Base-by-base conservation (phyloP, 2,329 filamentous ascomycete genomes). In the Leptographium galeiforme region DNA sequence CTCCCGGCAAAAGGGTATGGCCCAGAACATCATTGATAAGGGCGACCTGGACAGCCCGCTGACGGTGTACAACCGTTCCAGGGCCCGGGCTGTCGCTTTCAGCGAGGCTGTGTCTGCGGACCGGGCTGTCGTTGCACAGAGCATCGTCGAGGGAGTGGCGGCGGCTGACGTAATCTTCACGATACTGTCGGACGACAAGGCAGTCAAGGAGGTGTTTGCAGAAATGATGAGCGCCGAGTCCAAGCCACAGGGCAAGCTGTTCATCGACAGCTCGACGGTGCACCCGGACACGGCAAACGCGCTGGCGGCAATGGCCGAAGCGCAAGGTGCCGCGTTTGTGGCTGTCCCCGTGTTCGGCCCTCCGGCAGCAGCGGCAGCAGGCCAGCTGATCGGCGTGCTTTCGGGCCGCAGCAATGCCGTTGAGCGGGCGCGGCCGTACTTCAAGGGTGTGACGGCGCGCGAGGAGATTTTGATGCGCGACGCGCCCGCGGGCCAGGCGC, bases 241-340 rank as follows among this genome's bases (percentile, higher is more conserved):
- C 4, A 61, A 76, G 48, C 63, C 69, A 18, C 70, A 80, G 33
- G 82, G 80, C 57, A 95, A 95, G 70, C 72, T 93, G 16, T 83
- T 95, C 59, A 77, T 95, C 36, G 89, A 95, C 64, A 90, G 85
- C 74, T 93, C 87, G 4, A 95, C 89, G 32, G 79, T 95, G 39
- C 86, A 93, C 66, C 89, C 90, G 0, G 84, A 90, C 53, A 89
- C 86, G 5, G 87, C 86, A 1, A 78, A 87, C 56, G 73, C 73
- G 32, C 67, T 88, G 4, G 82, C 82, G 32, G 72, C 79, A 59
- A 72, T 68, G 32, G 70, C 85, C 56, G 70, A 71, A 13, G 73
- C 65, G 2, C 74, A 74, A 30, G 85, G 85, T 7, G 88, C 78
- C 2, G 74, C 82, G 41, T 94, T 95, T 63, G 79, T 95, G 18